Evolutionary conservation across 306 rosid genomes (phyloP), one percentile per base, ranked within the genome.

Genomic region (Parietaria judaica): DNA sequence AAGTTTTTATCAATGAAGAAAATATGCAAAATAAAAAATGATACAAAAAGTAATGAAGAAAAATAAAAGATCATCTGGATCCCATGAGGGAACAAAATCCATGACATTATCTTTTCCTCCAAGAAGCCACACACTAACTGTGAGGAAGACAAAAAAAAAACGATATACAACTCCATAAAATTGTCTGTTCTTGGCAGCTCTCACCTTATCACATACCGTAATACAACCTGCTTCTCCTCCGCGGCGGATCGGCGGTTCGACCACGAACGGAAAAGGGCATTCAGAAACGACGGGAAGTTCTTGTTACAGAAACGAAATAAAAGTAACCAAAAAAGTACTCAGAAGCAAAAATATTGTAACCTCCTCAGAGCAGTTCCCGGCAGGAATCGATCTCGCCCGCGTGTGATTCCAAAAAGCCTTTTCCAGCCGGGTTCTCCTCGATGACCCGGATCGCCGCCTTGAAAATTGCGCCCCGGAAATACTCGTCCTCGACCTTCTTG

Each of bases 371-470:
- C 75, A 84, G 76, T 17, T 75, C 66, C 73, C 37, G 79, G 75
- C 99, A 89, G n/a, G 89, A 87, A 63, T 86, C 91, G 8, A 94
- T 54, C 67, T 89, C 97, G n/a, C 95, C 66, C 8, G 86, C 95
- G 62, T 84, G 91, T 6, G 95, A 81, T 56, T 94, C 87, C 75
- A 86, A 65, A 66, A 84, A 51, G 23, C 79, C 78, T 79, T 76
- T 80, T 13, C 95, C 95, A 7, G 83, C 72, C 3, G 87, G 70
- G 72, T 63, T 66, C 14, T 82, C 75, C 46, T 61, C 70, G 56
- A 86, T 35, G 17, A 78, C 70, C 80, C 62, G 51, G 67, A 73
- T 3, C 2, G 60, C 83, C 15, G 80, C 77, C 11, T 83, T 79
- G 44, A 86, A 68, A 60, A 94, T 54, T 9, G 79, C 68, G 65